phyloP scores from a whole-genome alignment of 345 rosid species.

The Raphanus sativus region DNA sequence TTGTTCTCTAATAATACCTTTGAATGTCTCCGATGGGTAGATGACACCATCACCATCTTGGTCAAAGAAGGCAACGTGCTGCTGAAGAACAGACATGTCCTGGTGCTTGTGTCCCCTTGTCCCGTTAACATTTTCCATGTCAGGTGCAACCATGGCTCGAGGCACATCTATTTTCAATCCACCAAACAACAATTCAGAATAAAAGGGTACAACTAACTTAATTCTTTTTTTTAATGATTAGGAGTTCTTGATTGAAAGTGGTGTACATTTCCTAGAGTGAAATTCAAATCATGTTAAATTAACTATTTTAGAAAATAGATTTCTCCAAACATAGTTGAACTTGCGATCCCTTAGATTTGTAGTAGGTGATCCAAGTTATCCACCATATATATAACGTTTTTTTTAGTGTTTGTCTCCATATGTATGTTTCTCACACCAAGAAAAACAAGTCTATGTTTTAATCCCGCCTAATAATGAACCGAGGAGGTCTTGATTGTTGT shows the following conservation, averaged over 20 bases:
- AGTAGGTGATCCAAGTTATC: neutral
- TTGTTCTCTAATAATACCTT: constrained; percentile 30
- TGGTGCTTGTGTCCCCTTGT: constrained; percentile 55
- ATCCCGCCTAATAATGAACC: neutral
- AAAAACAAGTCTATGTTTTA: neutral
- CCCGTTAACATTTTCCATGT: constrained; percentile 56
- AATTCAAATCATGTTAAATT: neutral
- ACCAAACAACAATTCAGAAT: neutral
- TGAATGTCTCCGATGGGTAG: constrained; percentile 60
- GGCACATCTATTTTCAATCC: constrained; percentile 45
- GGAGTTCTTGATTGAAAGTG: neutral
- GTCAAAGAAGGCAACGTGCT: constrained; percentile 64
- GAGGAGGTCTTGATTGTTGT: neutral
- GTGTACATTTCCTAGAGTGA: neutral
- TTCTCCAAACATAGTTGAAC: neutral
- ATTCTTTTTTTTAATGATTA: neutral
- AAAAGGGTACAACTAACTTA: neutral
- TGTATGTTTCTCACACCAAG: too few relatives aligned
- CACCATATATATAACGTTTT: neutral
- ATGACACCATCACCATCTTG: constrained; percentile 58
- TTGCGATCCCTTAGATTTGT: neutral
- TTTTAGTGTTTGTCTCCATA: too few relatives aligned
- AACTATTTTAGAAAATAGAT: neutral
- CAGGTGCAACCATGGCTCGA: constrained; percentile 56
- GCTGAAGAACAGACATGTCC: constrained; percentile 65